A percentile compares a stretch with the other conserved stretches of the same genome.
Evolutionary conservation across 2,329 filamentous ascomycete species (phyloP).

Genomic region (Escovopsis weberi): DNA sequence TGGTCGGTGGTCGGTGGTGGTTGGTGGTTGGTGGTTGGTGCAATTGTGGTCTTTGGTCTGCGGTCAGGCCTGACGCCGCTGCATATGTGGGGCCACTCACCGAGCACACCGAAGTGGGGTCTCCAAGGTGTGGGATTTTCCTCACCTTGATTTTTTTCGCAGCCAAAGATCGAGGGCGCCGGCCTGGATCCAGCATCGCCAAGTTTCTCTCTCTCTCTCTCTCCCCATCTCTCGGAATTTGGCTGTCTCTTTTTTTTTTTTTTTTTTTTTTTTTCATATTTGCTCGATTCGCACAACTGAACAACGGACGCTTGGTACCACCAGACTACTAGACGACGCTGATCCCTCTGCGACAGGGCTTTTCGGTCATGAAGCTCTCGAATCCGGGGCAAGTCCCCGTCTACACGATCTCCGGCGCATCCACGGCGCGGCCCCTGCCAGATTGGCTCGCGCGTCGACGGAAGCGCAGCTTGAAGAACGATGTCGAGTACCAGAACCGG

Average conservation of each 20-base stretch:
- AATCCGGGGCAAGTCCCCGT: constrained; percentile 75
- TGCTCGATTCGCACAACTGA: neutral
- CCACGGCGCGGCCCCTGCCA: constrained; percentile 72
- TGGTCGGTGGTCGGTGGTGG: too few species aligned
- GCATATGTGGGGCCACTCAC: constrained; percentile 4
- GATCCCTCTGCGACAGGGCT: neutral
- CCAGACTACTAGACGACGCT: too few species aligned
- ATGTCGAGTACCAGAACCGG: constrained; percentile 82
- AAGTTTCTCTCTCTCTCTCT: constrained; percentile 1
- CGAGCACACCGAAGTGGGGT: constrained; percentile 5
- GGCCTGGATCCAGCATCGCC: neutral
- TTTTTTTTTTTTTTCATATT: neutral
- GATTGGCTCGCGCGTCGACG: constrained; percentile 88
- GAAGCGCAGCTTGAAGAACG: constrained; percentile 84
- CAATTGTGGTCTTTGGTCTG: constrained; percentile 1
- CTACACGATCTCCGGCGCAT: constrained; percentile 88
- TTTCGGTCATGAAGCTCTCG: constrained; percentile 57
- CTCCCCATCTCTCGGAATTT: neutral
- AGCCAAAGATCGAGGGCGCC: too few species aligned
- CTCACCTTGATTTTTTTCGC: constrained; percentile 8
- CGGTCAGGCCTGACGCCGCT: constrained; percentile 6
- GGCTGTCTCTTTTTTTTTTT: neutral
- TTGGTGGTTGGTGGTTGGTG: too few species aligned
- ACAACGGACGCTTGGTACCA: neutral
- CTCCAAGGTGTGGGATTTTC: constrained; percentile 3